Percentiles rank a stretch among this genome's conserved stretches.
phyloP scores from a whole-genome alignment of 768 basidiomycete species.

The Lactarius hatsudake region DNA sequence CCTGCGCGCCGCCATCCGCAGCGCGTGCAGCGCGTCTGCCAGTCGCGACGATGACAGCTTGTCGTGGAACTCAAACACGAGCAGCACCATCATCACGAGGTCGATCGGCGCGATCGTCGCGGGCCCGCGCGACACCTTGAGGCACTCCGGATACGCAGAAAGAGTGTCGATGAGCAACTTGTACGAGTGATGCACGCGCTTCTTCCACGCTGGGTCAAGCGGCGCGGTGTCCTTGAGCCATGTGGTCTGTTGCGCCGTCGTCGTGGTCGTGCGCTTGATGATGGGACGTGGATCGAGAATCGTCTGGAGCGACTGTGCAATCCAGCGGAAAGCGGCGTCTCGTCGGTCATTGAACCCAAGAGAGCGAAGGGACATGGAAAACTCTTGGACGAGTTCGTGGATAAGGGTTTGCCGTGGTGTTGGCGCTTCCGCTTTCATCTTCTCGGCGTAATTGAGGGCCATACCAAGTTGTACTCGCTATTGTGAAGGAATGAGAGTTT shows the following conservation, averaged over 20 bases:
- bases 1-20: conserved; percentile 21
- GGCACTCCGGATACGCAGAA: conserved; percentile 6
- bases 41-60: conserved; percentile 14
- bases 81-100: conserved; percentile 23
- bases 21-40: conserved; percentile 8
- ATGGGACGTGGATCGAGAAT: conserved; percentile 44
- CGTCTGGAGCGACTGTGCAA: conserved; percentile 52
- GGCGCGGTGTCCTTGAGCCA: conserved; percentile 42
- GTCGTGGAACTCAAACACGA: conserved; percentile 20
- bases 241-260: conserved; percentile 44
- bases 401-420: conserved; percentile 30
- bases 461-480: conserved; percentile 34
- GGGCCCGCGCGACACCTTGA: conserved; percentile 22
- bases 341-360: conserved; percentile 52
- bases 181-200: conserved; percentile 19
- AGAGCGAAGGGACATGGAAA: conserved; percentile 25
- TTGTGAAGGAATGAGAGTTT: background rate
- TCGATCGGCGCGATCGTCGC: conserved; percentile 27
- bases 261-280: conserved; percentile 31
- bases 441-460: conserved; percentile 33
- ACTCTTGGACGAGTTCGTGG: conserved; percentile 25
- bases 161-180: conserved; percentile 21
- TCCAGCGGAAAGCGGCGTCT: conserved; percentile 56
- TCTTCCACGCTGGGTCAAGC: conserved; percentile 11
- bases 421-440: conserved; percentile 31